These are phyloP conservation scores for Cucurbita ficifolia DNA, from an alignment of 306 rosid genomes.

Conservation along the genomic window DNA sequence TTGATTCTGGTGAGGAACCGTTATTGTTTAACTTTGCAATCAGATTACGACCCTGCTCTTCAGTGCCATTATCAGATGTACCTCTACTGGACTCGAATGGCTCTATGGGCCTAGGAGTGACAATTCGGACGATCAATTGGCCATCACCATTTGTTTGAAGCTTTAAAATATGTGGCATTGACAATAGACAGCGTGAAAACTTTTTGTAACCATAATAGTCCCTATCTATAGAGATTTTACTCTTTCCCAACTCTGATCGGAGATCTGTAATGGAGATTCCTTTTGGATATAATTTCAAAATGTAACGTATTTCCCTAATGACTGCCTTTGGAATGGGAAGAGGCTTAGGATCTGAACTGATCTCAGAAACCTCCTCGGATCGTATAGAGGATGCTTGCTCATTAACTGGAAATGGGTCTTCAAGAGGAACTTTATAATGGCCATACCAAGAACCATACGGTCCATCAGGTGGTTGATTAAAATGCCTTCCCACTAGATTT, in stretches of 20 bases:
- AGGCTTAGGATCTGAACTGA: constrained; percentile 17
- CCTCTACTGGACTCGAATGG: constrained; percentile 10
- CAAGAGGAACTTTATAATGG: constrained; percentile 39
- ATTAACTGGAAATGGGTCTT: constrained; percentile 29
- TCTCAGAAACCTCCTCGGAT: constrained; percentile 17
- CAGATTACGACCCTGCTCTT: constrained; percentile 6
- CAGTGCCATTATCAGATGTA: constrained; percentile 10
- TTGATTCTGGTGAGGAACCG: constrained; percentile 7
- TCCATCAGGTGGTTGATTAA: constrained; percentile 78
- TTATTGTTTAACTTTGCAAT: constrained; percentile 16
- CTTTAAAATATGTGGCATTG: constrained; percentile 29
- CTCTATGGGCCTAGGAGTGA: constrained; percentile 12
- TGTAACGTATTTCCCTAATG: constrained; percentile 12
- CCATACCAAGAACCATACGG: constrained; percentile 70
- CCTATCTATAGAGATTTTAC: constrained; percentile 17
- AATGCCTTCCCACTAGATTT: constrained; percentile 45
- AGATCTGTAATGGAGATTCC: constrained; percentile 37
- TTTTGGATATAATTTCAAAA: constrained; percentile 40
- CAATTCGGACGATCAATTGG: not conserved
- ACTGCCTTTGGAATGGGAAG: constrained; percentile 24
- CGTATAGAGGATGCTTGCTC: constrained; percentile 20
- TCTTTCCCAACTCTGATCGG: constrained; percentile 25
- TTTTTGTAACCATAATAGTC: constrained; percentile 36
- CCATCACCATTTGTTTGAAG: constrained; percentile 21
- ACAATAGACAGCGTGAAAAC: constrained; percentile 33